Evolutionary conservation across 306 rosid genomes (phyloP), one percentile per base, ranked within the genome.

Genomic region (Leucaena leucocephala): DNA sequence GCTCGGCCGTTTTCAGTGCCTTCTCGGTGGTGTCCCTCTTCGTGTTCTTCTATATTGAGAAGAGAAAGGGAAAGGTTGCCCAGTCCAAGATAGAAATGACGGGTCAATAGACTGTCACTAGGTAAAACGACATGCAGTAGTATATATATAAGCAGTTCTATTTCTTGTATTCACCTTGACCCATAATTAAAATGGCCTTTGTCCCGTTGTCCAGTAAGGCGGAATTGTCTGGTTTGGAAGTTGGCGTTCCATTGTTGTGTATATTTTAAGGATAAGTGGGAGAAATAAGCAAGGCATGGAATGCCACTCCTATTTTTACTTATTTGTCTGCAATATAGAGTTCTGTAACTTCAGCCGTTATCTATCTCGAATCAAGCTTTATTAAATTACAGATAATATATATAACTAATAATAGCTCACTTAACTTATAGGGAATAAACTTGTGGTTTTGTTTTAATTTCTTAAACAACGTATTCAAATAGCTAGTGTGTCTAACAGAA

Each of bases 1-100:
- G 86, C 81, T 84, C 99, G 3, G 2, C 80, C 76, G 86, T 88
- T 78, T 96, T 93, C 84, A 96, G 99, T 38, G 98, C 78, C 71
- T 96, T 96, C 94, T 93, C 99, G 0, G 80, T 96, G 16, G 10
- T 87, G 49, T 77, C 99, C 42, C 74, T 96, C 48, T 49, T 76
- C 67, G 85, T 86, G 4, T 96, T 96, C 83, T 93, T 93, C 70
- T 55, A 73, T 39, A 72, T 81, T 33, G 99, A 89, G 80, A 96
- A 91, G 90, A 88, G 85, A 72, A 89, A 71, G 84, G 81, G 67
- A 1, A 93, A 91, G 83, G 42, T 74, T 75, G 43, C 81, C 27
- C 62, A 64, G 4, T 40, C 1, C 7, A 65, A 77, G 75, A 86
- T 83, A 82, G 48, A 45, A 11, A 49, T 33, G 67, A 34, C 40